Base-by-base conservation (phyloP, 345 rosid genomes). In the Mangifera indica region DNA sequence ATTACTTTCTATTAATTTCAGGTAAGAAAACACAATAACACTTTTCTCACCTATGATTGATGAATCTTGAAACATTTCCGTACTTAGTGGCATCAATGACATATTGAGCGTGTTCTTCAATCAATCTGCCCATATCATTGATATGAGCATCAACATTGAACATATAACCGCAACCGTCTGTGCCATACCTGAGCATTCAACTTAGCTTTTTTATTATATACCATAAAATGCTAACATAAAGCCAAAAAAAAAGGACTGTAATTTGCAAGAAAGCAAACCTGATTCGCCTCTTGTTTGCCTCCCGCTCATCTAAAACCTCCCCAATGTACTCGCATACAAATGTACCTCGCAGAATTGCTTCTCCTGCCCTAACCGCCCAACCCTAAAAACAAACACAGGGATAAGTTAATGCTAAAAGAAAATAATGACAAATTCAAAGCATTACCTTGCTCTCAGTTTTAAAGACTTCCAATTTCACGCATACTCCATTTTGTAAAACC, bases 301-400 rank as follows among this genome's bases (percentile, higher is more conserved):
- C 97, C 62, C 80, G 71, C 76, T 84, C 89, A 53, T 87, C 89
- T 60, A 91, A 29, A 81, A 93, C 83, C 81, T 96, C 99, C 62
- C 99, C 99, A 51, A 85, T 72, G 83, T 83, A 91, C 80, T 96
- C 97, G 0, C 99, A 93, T 62, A 96, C 80, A 81, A 93, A 96
- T 60, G 90, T 91, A 24, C 99, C 97, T 55, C 88, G 90, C 24
- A 85, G 79, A 81, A 96, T 91, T 80, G 89, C 89, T 68, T 96
- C 92, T 26, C 87, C 87, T 58, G 95, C 95, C 82, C 99, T 83
- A 72, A 93, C 75, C 65, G 92, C 99, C 99, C 99, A 96, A 56
- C 99, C 99, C 98, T 96, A 82, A 40, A n/a, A 22, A 72, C 75
- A 69, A 75, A 29, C 45, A 52, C 56, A 24, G 15, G 63, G 66